These are phyloP conservation scores for Scedosporium minutisporum DNA, from an alignment of 2,329 filamentous ascomycete genomes.

Conservation along the genomic window DNA sequence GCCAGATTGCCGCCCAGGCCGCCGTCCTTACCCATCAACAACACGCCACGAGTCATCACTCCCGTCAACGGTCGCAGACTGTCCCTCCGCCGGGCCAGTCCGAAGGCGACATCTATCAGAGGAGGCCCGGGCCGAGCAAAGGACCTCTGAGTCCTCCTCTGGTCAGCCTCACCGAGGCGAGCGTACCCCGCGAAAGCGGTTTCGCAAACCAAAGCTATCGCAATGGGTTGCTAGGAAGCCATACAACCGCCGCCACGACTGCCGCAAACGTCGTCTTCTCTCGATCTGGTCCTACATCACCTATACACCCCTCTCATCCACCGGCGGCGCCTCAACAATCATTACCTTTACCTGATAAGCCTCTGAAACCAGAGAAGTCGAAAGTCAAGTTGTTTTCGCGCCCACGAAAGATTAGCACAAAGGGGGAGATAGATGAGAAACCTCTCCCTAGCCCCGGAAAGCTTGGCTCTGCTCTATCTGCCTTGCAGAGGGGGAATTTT, in stretches of 20 bases:
- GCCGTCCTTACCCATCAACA: conserved; percentile 60
- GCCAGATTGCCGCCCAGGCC: conserved; percentile 71
- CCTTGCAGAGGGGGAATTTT: conserved; percentile 56
- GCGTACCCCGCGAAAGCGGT: conserved; percentile 46
- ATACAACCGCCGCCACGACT: conserved; percentile 56
- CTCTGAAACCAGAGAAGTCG: conserved; percentile 54
- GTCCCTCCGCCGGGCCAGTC: conserved; percentile 41
- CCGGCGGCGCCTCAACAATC: conserved; percentile 29
- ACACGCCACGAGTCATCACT: conserved; percentile 37
- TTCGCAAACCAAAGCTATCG: conserved; percentile 45
- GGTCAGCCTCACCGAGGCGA: conserved; percentile 55
- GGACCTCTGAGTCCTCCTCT: conserved; percentile 52
- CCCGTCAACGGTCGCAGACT: conserved; percentile 64
- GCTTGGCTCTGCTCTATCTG: conserved; percentile 56
- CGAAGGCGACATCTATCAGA: not conserved
- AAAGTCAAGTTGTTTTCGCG: conserved; percentile 77
- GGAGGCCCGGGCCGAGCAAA: conserved; percentile 25
- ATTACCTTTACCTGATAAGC: conserved; percentile 43
- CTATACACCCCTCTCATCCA: conserved; percentile 28
- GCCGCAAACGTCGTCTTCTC: conserved; percentile 68
- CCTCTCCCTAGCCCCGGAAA: conserved; percentile 64
- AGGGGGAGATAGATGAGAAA: conserved; percentile 56
- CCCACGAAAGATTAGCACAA: conserved; percentile 65
- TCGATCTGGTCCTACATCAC: conserved; percentile 47
- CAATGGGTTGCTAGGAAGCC: conserved; percentile 51